Conservation (phyloP, 176 grass and related monocot genomes). For the Ensete ventricosum region DNA sequence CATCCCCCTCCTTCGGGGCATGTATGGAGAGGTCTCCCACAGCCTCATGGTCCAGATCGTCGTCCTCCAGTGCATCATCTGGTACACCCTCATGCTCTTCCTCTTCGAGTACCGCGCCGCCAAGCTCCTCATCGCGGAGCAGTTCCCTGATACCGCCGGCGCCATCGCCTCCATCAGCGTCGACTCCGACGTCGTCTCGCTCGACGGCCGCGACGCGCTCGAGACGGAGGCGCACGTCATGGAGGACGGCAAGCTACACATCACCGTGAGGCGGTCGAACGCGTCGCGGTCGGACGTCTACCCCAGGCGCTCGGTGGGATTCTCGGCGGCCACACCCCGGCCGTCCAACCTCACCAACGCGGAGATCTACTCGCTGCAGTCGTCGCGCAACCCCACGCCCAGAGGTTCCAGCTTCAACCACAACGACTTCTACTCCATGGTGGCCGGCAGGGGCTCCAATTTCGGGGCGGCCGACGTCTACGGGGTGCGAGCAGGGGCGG, state of each 20-base stretch:
- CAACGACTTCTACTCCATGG: conserved; percentile 20
- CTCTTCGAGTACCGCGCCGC: conserved; percentile 14
- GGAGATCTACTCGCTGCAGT: conserved; percentile 22
- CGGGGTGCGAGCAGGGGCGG: neutral
- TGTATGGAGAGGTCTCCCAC: conserved; percentile 4
- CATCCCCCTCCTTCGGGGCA: conserved; percentile 3
- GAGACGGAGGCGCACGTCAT: conserved; percentile 11
- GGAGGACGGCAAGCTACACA: conserved; percentile 12
- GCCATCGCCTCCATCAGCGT: conserved; percentile 15
- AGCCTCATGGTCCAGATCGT: conserved; percentile 11
- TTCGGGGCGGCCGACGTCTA: conserved; percentile 1
- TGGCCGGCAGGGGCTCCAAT: neutral
- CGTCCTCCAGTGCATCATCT: conserved; percentile 11
- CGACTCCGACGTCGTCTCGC: conserved; percentile 8
- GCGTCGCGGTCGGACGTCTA: conserved; percentile 16
- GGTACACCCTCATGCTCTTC: conserved; percentile 11
- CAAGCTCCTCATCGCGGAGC: conserved; percentile 3
- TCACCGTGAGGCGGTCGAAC: conserved; percentile 16
- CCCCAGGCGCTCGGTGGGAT: neutral
- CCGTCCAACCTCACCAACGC: conserved; percentile 23
- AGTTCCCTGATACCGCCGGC: conserved; percentile 5
- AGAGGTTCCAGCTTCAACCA: conserved; percentile 22
- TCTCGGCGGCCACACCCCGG: conserved; percentile 10
- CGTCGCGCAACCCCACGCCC: conserved; percentile 19
- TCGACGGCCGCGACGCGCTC: neutral